These are phyloP conservation scores for Tephrocybe sp. DNA, from an alignment of 768 basidiomycete genomes.

Conservation along the genomic window DNA sequence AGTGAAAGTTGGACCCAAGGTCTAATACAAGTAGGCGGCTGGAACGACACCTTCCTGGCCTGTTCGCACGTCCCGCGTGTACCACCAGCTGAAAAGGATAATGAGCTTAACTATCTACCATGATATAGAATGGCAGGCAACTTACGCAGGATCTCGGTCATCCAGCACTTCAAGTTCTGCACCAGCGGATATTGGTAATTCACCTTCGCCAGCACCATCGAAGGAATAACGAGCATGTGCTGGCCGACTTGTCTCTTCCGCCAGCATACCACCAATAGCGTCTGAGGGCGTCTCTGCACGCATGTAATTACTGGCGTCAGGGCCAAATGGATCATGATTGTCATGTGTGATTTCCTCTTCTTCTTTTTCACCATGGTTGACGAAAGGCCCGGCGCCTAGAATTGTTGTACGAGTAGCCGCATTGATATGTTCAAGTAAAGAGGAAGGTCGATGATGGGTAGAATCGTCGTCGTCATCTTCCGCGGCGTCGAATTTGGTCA, in stretches of 20 bases:
- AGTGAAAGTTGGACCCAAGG: slow-evolving; percentile 36
- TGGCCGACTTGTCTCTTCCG: slow-evolving; percentile 70
- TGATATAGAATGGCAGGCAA: slow-evolving; percentile 19
- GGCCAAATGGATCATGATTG: slow-evolving; percentile 60
- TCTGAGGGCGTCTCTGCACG: slow-evolving; percentile 84
- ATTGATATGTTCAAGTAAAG: slow-evolving; percentile 87
- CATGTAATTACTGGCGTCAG: slow-evolving; percentile 75
- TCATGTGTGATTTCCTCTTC: slow-evolving; percentile 41
- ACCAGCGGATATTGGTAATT: slow-evolving; percentile 68
- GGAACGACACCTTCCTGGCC: slow-evolving; percentile 91
- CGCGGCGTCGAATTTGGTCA: slow-evolving; percentile 58
- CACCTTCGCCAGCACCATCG: slow-evolving; percentile 76
- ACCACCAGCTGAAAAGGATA: slow-evolving; percentile 79
- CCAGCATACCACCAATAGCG: slow-evolving; percentile 58
- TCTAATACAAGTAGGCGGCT: slow-evolving; percentile 86
- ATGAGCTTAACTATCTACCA: slow-evolving; percentile 10
- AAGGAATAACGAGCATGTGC: slow-evolving; percentile 85
- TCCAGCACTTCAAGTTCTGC: slow-evolving; percentile 76
- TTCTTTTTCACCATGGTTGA: slow-evolving; percentile 52
- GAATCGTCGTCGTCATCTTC: slow-evolving; percentile 79
- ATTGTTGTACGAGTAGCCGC: slow-evolving; percentile 86
- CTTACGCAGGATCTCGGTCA: slow-evolving; percentile 78
- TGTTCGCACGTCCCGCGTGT: slow-evolving; percentile 75
- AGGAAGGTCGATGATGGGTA: slow-evolving; percentile 78
- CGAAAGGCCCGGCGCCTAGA: slow-evolving; percentile 51